Conservation (phyloP, 352 stramenopile genomes). For the Globisporangium nunn region DNA sequence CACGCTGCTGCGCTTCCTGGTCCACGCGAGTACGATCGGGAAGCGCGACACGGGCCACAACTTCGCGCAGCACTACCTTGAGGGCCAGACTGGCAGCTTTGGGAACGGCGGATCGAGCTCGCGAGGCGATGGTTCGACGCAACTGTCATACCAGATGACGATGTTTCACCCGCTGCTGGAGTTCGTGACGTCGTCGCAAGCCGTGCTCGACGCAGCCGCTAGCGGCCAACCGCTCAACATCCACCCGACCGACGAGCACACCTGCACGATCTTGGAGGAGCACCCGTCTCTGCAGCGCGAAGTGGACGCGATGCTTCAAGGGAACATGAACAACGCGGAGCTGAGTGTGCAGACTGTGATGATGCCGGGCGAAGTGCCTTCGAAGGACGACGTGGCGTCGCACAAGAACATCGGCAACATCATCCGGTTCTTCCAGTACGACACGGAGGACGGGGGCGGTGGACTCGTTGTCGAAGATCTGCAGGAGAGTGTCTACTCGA, state of each 20-base stretch:
- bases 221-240: slow-evolving; percentile 74
- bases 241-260: slow-evolving; percentile 72
- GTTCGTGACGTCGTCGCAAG: slow-evolving; percentile 83
- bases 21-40: slow-evolving; percentile 72
- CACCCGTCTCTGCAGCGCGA: slow-evolving; percentile 55
- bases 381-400: slow-evolving; percentile 58
- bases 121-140: slow-evolving; percentile 25
- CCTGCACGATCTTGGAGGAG: slow-evolving; percentile 67
- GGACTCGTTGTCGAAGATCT: slow-evolving; percentile 82
- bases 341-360: slow-evolving; percentile 84
- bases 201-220: slow-evolving; percentile 73
- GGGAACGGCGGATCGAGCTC: slow-evolving; percentile 28
- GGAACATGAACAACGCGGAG: slow-evolving; percentile 72
- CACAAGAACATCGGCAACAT: slow-evolving; percentile 89
- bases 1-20: slow-evolving; percentile 81
- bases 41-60: slow-evolving; percentile 43
- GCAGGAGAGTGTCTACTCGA: slow-evolving; percentile 70
- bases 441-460: slow-evolving; percentile 71
- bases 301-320: slow-evolving; percentile 59
- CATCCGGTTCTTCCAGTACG: slow-evolving; percentile 85
- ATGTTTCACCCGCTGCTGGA: slow-evolving; percentile 83
- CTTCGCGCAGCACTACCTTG: slow-evolving; percentile 26
- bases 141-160: slow-evolving; percentile 79
- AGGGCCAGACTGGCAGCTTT: slow-evolving; percentile 24
- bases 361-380: slow-evolving; percentile 73